Evolutionary conservation across 1,284 basidiomycete species (phyloP), one percentile per base, ranked within the genome.

Genomic region (Malassezia cuniculi): DNA sequence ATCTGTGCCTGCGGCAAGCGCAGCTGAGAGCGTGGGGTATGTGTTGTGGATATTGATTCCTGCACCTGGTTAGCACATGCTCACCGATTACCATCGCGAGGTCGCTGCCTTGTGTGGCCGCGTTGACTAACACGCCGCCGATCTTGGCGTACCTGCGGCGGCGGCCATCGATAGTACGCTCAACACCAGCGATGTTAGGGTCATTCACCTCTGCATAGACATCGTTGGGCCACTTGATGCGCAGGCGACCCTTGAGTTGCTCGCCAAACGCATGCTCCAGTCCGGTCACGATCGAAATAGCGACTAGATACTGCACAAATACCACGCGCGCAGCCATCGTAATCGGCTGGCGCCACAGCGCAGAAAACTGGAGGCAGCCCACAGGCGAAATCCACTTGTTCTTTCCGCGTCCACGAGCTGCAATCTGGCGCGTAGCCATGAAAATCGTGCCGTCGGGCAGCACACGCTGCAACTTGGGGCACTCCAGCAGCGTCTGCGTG

Each of bases 141-240:
- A 66, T 39, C 49, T 66, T 66, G 29, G 56, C 55, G 29, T 47
- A 65, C 6, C 47, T 32, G 31, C 50, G 36, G 48, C 50, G 3
- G 48, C 79, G 54, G 72, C 74, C 50, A 73, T 65, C 31, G 16
- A 62, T 63, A 58, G 57, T 15, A 24, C 27, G 27, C 21, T 17
- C n/a, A 11, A 28, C 39, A 27, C 15, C 64, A 61, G 2, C 66
- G 62, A 6, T 69, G 71, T n/a, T 33, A 31, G 2, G 26, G 71
- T 9, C 37, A 15, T 1, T 44, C n/a, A 77, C 68, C 25, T 76
- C 74, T 2, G 78, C 81, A 60, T 95, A 97, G 6, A 99, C 72
- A 61, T 99, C 90, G 60, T 97, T 97, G 9, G 90, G 90, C 93
- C 93, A 99, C 69, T 97, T 99, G 38, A 97, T 73, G 4, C 57